phyloP scores from a whole-genome alignment of 768 basidiomycete genomes.

The Ramaria rubella region DNA sequence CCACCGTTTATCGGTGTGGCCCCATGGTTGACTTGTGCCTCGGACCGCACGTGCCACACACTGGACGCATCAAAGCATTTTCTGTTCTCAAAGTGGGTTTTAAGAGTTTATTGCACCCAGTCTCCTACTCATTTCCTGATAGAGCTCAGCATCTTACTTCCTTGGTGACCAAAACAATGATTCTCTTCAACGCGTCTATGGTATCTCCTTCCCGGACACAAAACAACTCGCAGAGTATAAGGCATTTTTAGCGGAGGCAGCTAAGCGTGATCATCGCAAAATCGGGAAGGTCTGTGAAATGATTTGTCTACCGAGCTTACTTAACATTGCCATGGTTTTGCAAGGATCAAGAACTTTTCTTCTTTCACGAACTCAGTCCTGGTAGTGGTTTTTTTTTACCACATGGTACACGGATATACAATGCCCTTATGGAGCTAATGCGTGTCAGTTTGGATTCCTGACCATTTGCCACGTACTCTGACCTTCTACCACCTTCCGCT shows the following conservation, averaged over 20 bases:
- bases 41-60: slow-evolving; percentile 97
- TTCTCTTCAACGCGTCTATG: slow-evolving; percentile 92
- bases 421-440: slow-evolving; percentile 85
- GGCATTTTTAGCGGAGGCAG: slow-evolving; percentile 90
- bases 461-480: slow-evolving; percentile 8
- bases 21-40: slow-evolving; percentile 97
- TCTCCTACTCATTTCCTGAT: neutral
- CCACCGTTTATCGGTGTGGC: slow-evolving; percentile 97
- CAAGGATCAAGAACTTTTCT: slow-evolving; percentile 94
- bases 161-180: slow-evolving; percentile 90
- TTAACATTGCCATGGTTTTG: neutral
- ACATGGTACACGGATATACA: slow-evolving; percentile 95
- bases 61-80: slow-evolving; percentile 94
- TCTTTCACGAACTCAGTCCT: slow-evolving; percentile 95
- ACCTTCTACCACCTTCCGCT: slow-evolving; percentile 1
- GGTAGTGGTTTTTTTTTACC: slow-evolving; percentile 97
- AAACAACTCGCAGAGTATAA: slow-evolving; percentile 95
- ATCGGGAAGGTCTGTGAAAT: slow-evolving; percentile 65
- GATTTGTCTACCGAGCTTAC: neutral
- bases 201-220: slow-evolving; percentile 97
- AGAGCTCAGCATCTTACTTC: slow-evolving; percentile 99
- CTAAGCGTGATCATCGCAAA: slow-evolving; percentile 95
- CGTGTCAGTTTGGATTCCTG: slow-evolving; percentile 48
- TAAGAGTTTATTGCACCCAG: slow-evolving; percentile 3
- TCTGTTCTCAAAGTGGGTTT: slow-evolving; percentile 83